These are phyloP conservation scores for Cystobasidium tubakii DNA, from an alignment of 768 basidiomycete genomes.

Conservation along the genomic window DNA sequence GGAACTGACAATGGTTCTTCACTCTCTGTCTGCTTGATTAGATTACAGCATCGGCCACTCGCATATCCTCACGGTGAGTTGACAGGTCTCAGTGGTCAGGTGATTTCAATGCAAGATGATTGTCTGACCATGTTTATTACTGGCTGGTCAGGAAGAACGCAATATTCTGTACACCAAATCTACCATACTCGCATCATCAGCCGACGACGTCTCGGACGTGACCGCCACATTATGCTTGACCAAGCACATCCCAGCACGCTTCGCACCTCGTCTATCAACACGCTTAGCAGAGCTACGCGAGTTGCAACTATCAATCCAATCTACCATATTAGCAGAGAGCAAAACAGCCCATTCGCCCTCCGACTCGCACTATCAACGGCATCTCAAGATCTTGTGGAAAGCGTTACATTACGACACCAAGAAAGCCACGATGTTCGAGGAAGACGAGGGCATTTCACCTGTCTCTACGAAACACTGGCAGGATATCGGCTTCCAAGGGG, in stretches of 20 bases:
- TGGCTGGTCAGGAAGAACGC: background rate
- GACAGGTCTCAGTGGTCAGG: background rate
- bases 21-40: background rate
- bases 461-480: slow-evolving; percentile 26
- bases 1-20: background rate
- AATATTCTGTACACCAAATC: background rate
- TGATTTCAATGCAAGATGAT: background rate
- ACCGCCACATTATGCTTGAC: background rate
- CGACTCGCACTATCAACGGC: background rate
- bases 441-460: background rate
- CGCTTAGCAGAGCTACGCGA: background rate
- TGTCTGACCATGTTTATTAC: background rate
- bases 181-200: background rate
- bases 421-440: background rate
- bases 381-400: background rate
- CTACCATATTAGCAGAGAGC: background rate
- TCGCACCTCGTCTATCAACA: background rate
- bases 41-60: slow-evolving; percentile 33
- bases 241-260: slow-evolving; percentile 3
- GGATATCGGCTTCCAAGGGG: slow-evolving; percentile 32
- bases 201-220: background rate
- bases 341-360: background rate
- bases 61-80: background rate
- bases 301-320: background rate
- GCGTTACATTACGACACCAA: background rate